Evolutionary conservation across 768 basidiomycete genomes (phyloP).

Genomic region (Collybiopsis luxurians): DNA sequence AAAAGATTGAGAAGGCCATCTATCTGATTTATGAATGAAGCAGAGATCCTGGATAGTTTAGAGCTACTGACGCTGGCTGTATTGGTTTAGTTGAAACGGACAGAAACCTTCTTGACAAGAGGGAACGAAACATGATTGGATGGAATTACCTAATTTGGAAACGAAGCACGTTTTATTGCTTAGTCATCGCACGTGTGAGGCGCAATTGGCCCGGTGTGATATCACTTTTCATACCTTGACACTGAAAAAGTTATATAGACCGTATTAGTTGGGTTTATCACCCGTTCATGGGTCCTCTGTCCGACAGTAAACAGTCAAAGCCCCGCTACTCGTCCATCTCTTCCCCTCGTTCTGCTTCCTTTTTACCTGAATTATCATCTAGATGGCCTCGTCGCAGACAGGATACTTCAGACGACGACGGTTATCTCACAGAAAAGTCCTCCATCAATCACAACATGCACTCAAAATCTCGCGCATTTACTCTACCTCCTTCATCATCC

Average conservation of each 20-base stretch:
- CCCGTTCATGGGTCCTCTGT: constrained; percentile 1
- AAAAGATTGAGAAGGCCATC: too few relatives aligned
- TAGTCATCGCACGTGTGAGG: constrained; percentile 1
- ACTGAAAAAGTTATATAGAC: not conserved
- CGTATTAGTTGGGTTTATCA: not conserved
- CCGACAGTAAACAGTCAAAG: too few relatives aligned
- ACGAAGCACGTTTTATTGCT: too few relatives aligned
- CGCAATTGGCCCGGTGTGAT: not conserved
- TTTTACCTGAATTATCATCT: not conserved
- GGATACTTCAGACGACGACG: constrained; percentile 4
- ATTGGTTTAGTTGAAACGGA: too few relatives aligned
- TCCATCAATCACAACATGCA: not conserved
- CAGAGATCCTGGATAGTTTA: too few relatives aligned
- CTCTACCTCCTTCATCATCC: constrained; percentile 9
- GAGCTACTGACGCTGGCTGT: too few relatives aligned
- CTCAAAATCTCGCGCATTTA: constrained; percentile 9
- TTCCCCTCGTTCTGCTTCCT: constrained; percentile 15
- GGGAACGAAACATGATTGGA: not conserved
- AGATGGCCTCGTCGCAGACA: not conserved
- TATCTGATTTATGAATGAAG: too few relatives aligned
- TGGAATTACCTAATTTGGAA: too few relatives aligned
- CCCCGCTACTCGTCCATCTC: constrained; percentile 12
- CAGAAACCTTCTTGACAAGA: not conserved
- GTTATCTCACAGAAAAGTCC: constrained; percentile 9
- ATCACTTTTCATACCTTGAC: not conserved